phyloP scores from a whole-genome alignment of 202 grass and related monocot species.

The Zoysia matrella region DNA sequence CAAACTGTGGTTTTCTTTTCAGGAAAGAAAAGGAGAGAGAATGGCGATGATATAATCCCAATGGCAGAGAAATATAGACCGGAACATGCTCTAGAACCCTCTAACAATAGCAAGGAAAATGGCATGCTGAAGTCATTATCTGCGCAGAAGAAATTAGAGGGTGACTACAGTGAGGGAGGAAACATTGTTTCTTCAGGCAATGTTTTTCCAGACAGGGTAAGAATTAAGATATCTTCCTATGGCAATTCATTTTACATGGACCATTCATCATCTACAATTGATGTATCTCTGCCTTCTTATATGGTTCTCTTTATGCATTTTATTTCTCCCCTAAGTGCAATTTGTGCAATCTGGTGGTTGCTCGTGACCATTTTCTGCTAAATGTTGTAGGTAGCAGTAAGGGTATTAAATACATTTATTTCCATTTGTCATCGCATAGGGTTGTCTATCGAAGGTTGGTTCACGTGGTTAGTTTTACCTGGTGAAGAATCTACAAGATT shows the following conservation, averaged over 20 bases:
- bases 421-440: too few species aligned
- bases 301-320: slow-evolving; percentile 16
- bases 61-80: slow-evolving; percentile 39
- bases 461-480: slow-evolving; percentile 3
- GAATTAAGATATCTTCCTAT: slow-evolving; percentile 27
- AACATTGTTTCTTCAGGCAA: slow-evolving; percentile 51
- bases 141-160: slow-evolving; percentile 50
- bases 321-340: not conserved
- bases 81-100: slow-evolving; percentile 54
- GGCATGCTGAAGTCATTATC: slow-evolving; percentile 43
- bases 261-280: slow-evolving; percentile 23
- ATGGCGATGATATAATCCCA: slow-evolving; percentile 42
- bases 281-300: slow-evolving; percentile 3
- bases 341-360: slow-evolving; percentile 14
- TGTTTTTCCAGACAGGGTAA: slow-evolving; percentile 69
- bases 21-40: slow-evolving; percentile 59
- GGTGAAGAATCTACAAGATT: not conserved
- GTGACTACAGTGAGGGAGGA: slow-evolving; percentile 43
- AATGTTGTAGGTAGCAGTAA: not conserved
- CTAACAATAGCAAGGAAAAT: slow-evolving; percentile 46
- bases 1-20: slow-evolving; percentile 32
- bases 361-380: slow-evolving; percentile 12
- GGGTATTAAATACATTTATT: not conserved
- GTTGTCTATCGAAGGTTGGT: not conserved
- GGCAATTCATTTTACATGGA: not conserved